A percentile compares a stretch with the other conserved stretches of the same genome.
Evolutionary conservation across 768 basidiomycete species (phyloP).

Genomic region (Imleria badia): DNA sequence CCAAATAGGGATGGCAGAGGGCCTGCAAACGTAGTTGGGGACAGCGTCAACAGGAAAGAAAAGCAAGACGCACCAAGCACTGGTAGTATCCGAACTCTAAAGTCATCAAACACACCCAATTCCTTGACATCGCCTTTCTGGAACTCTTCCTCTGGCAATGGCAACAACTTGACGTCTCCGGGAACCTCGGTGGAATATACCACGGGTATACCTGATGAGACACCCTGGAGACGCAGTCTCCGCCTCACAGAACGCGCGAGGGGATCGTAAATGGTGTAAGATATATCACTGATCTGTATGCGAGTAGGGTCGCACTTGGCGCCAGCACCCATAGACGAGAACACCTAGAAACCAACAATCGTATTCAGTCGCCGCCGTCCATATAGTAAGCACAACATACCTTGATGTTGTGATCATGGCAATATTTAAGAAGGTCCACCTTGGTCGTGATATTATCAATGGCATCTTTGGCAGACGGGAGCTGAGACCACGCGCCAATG

Average conservation of each 20-base stretch:
- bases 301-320: conserved; percentile 94
- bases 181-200: conserved; percentile 97
- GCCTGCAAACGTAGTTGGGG: conserved; percentile 12
- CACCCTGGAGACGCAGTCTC: conserved; percentile 63
- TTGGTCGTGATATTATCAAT: conserved; percentile 98
- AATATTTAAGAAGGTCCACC: conserved; percentile 90
- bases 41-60: neutral
- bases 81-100: conserved; percentile 90
- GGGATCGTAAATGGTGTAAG: conserved; percentile 89
- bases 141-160: conserved; percentile 90
- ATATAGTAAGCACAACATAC: conserved; percentile 34
- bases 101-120: conserved; percentile 87
- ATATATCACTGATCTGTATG: conserved; percentile 94
- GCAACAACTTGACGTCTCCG: conserved; percentile 82
- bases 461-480: conserved; percentile 57
- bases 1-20: conserved; percentile 91
- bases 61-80: conserved; percentile 67
- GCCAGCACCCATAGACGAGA: conserved; percentile 96
- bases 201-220: conserved; percentile 72
- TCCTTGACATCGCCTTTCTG: conserved; percentile 87
- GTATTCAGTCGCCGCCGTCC: neutral
- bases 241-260: conserved; percentile 88
- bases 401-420: conserved; percentile 76
- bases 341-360: conserved; percentile 51
- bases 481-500: conserved; percentile 3